phyloP scores from a whole-genome alignment of 352 stramenopile species.

The Globisporangium ultimum region DNA sequence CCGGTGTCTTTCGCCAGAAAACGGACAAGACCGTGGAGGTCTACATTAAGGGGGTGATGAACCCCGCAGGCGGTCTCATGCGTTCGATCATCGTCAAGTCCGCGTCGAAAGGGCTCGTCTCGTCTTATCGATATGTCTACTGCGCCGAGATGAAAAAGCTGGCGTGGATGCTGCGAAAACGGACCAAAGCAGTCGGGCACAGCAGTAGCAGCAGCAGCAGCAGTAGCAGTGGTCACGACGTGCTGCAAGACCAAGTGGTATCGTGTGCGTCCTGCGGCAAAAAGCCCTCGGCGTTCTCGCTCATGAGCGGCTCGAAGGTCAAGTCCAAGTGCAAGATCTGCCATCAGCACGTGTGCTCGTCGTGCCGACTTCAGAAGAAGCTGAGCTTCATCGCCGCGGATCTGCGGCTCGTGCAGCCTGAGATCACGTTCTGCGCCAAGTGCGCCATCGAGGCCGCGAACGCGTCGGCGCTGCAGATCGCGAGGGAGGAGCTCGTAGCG shows the following conservation, averaged over 20 bases:
- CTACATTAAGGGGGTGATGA: slow-evolving; percentile 27
- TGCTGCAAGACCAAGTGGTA: too few relatives aligned
- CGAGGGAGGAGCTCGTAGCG: slow-evolving; percentile 29
- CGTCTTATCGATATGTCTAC: slow-evolving; percentile 27
- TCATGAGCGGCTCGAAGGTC: slow-evolving; percentile 17
- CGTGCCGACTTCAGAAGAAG: slow-evolving; percentile 12
- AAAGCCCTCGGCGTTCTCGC: slow-evolving; percentile 16
- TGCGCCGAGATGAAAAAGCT: too few relatives aligned
- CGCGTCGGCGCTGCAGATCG: slow-evolving; percentile 17
- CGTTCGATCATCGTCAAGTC: slow-evolving; percentile 34
- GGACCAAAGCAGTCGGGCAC: too few relatives aligned
- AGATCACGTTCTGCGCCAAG: slow-evolving; percentile 33
- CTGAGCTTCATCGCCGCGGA: slow-evolving; percentile 39
- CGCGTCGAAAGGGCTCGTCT: slow-evolving; percentile 31
- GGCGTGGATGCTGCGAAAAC: too few relatives aligned
- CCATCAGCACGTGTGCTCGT: too few relatives aligned
- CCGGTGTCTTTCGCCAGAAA: slow-evolving; percentile 48
- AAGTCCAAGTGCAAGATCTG: slow-evolving; percentile 33
- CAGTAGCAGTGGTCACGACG: too few relatives aligned
- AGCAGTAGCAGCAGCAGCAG: too few relatives aligned
- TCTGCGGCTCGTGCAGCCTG: slow-evolving; percentile 26
- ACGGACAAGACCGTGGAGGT: slow-evolving; percentile 17
- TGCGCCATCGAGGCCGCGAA: slow-evolving; percentile 27
- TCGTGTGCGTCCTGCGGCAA: slow-evolving; percentile 28
- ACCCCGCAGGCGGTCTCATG: slow-evolving; percentile 36